Base-by-base conservation (phyloP, 2,329 filamentous ascomycete genomes). In the Triangularia setosa region DNA sequence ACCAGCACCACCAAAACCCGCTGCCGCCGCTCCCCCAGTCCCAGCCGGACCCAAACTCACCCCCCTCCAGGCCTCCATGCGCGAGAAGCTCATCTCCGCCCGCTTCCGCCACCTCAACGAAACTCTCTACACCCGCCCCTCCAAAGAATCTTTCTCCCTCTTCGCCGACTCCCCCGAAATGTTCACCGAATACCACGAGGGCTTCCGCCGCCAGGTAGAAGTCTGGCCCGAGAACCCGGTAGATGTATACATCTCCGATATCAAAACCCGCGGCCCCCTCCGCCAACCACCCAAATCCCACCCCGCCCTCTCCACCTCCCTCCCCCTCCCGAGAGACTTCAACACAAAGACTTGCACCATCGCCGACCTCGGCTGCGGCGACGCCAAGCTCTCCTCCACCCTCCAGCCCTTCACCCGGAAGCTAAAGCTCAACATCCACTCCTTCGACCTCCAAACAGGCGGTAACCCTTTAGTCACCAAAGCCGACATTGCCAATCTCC, bases 61-160 rank as follows among this genome's bases (percentile, higher is more conserved):
- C 0, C 93, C 95, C 3, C 87, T 99, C 63, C 95, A 99, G 81
- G 87, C 90, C 62, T 88, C 92, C 3, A 99, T 99, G 95, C 89
- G 92, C 67, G 90, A 93, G 74, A 99, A 99, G 81, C 88, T 99
- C 68, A 84, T 96, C 67, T 96, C 93, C 9, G 93, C 95, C 1
- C 93, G 95, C 64, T 99, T 99, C 85, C 92, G 95, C 68, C 93
- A 98, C 78, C 87, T 99, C 67, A 99, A 99, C 77, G 91, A 99
- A 80, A 94, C 92, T 0, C 88, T 99, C 14, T 99, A 99, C 80
- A 98, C 94, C 4, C 91, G 89, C 7, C 91, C 93, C 0, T 99
- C 95, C 0, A 81, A 83, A 35, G 88, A 95, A 69, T 91, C 95
- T n/a, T 87, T 95, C 70, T 80, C 84, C 59, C 87, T 98, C 24